These are phyloP conservation scores for Phytophthora melonis DNA, from an alignment of 352 stramenopile genomes.

Conservation along the genomic window DNA sequence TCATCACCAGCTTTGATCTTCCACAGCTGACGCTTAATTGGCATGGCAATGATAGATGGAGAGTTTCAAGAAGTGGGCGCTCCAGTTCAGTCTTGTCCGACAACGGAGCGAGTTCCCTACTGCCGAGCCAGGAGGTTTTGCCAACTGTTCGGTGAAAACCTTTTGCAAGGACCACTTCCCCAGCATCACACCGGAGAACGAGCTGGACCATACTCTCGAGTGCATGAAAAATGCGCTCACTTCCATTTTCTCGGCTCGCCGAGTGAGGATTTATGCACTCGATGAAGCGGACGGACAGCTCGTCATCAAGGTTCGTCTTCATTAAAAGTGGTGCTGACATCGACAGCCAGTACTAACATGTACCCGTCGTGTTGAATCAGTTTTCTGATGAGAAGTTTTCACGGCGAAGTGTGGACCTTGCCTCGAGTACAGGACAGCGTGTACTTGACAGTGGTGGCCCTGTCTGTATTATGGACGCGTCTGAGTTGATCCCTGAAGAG, in stretches of 20 bases:
- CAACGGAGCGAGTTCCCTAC: conserved; percentile 51
- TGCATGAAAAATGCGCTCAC: conserved; percentile 68
- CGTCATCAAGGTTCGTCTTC: conserved; percentile 67
- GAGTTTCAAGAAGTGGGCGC: conserved; percentile 80
- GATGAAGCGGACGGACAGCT: conserved; percentile 51
- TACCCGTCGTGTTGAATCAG: conserved; percentile 30
- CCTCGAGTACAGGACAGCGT: conserved; percentile 40
- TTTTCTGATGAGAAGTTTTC: conserved; percentile 71
- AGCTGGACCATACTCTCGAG: conserved; percentile 82
- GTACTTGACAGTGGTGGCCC: conserved; percentile 45
- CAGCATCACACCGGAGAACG: conserved; percentile 79
- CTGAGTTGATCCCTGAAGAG: conserved; percentile 19
- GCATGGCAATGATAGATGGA: conserved; percentile 48
- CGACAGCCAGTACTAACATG: background rate
- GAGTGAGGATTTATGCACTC: conserved; percentile 71
- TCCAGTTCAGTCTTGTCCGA: conserved; percentile 66
- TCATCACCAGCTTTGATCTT: background rate
- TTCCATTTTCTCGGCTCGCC: conserved; percentile 62
- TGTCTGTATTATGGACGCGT: conserved; percentile 37
- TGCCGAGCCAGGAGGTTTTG: conserved; percentile 49
- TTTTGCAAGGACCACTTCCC: conserved; percentile 84
- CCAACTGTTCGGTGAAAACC: conserved; percentile 68
- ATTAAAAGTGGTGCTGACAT: background rate
- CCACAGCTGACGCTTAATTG: background rate
- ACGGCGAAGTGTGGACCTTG: conserved; percentile 44